phyloP scores from a whole-genome alignment of 2,329 filamentous ascomycete species.

The Exophiala bonariae region DNA sequence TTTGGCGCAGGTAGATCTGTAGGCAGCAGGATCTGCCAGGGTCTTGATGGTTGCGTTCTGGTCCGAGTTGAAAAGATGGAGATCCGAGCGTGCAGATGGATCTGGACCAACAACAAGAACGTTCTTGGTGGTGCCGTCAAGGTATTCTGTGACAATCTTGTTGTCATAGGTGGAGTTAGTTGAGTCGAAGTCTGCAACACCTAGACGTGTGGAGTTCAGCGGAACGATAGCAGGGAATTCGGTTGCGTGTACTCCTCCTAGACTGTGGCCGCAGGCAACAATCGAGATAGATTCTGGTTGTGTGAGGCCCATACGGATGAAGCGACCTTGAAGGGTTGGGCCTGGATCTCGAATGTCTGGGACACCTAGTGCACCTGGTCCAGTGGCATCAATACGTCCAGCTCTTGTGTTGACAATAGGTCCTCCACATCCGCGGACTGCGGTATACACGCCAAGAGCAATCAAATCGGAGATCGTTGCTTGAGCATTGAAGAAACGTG shows the following conservation, averaged over 20 bases:
- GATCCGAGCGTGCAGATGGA: constrained; percentile 34
- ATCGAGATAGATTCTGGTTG: constrained; percentile 29
- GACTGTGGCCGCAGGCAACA: constrained; percentile 37
- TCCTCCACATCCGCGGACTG: constrained; percentile 33
- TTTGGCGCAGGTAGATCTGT: constrained; percentile 11
- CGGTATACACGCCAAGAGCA: constrained; percentile 32
- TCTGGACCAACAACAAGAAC: constrained; percentile 26
- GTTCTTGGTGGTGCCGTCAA: constrained; percentile 31
- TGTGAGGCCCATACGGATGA: constrained; percentile 33
- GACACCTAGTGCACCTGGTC: constrained; percentile 32
- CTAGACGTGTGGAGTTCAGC: constrained; percentile 29
- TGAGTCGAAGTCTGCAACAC: constrained; percentile 29
- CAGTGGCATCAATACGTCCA: constrained; percentile 35
- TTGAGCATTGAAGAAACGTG: constrained; percentile 27
- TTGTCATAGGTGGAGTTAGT: constrained; percentile 31
- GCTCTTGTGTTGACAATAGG: constrained; percentile 32
- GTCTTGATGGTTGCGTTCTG: constrained; percentile 33
- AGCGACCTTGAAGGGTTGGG: constrained; percentile 31
- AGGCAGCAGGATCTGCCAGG: constrained; percentile 23
- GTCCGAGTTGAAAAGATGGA: constrained; percentile 34
- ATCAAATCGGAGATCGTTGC: constrained; percentile 34
- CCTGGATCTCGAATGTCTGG: constrained; percentile 35
- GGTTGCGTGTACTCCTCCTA: constrained; percentile 36
- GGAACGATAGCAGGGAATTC: constrained; percentile 35
- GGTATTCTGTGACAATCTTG: constrained; percentile 34